phyloP scores from a whole-genome alignment of 768 basidiomycete genomes.

The Cystofilobasidium bisporidii region DNA sequence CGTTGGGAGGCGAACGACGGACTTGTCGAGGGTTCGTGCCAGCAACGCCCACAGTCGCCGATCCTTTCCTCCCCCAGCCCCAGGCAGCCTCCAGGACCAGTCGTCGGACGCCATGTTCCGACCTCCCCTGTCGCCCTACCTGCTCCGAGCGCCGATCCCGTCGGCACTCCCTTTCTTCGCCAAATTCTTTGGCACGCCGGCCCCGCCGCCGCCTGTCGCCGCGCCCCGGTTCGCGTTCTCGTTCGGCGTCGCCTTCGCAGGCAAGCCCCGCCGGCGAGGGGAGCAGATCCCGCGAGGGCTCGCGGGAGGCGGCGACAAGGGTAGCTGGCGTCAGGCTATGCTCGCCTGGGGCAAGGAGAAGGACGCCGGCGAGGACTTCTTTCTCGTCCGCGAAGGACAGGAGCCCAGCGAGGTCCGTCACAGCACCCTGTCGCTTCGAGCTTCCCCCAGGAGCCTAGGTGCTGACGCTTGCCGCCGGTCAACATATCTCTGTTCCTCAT shows the following conservation, averaged over 20 bases:
- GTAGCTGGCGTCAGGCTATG: conserved; percentile 19
- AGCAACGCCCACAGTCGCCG: no score
- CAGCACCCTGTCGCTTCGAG: no score
- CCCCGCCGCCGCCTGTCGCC: neutral
- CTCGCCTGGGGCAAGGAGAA: conserved; percentile 10
- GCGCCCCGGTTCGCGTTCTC: conserved; percentile 12
- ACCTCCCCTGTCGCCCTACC: conserved; percentile 3
- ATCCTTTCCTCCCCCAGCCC: no score
- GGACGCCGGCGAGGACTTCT: conserved; percentile 27
- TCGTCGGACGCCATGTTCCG: conserved; percentile 10
- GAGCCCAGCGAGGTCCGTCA: neutral
- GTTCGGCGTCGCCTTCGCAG: conserved; percentile 24
- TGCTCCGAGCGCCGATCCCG: conserved; percentile 5
- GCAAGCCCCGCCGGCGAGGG: conserved; percentile 12
- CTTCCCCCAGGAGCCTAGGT: no score
- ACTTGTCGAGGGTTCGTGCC: no score
- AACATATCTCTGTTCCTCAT: no score
- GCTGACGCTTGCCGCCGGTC: neutral
- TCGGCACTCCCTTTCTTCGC: conserved; percentile 2
- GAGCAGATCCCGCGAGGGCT: conserved; percentile 21
- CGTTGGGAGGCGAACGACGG: no score
- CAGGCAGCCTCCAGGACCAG: no score
- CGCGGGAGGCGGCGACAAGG: conserved; percentile 12
- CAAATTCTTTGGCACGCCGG: neutral
- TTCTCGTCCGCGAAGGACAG: conserved; percentile 14